phyloP scores from a whole-genome alignment of 257 asterid genomes.

The Jacaranda copaia region DNA sequence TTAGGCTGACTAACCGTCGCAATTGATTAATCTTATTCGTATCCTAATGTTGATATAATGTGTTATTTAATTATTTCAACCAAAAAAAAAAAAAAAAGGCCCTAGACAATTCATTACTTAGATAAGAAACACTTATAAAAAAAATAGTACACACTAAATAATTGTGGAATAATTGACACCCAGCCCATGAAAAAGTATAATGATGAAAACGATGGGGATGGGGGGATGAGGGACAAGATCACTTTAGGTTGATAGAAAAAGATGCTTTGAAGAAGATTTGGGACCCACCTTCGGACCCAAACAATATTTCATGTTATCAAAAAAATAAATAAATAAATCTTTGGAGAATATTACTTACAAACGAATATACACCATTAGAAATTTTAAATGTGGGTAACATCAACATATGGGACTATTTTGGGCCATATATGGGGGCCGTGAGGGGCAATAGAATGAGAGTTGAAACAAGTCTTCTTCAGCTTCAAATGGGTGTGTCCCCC shows the following conservation, averaged over 20 bases:
- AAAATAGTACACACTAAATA: slow-evolving; percentile 14
- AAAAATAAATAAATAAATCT: neutral
- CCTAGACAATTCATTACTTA: slow-evolving; percentile 7
- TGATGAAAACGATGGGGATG: slow-evolving; percentile 26
- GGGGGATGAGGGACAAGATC: slow-evolving; percentile 50
- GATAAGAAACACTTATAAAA: neutral
- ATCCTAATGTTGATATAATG: slow-evolving; percentile 4
- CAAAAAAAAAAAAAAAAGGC: neutral
- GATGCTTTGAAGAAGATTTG: slow-evolving; percentile 43
- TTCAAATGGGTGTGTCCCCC: slow-evolving; percentile 44
- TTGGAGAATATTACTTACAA: neutral
- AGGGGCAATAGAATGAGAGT: slow-evolving; percentile 37
- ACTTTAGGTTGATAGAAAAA: slow-evolving; percentile 52
- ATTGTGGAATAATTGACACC: slow-evolving; percentile 37
- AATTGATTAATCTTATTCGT: neutral
- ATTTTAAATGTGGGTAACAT: slow-evolving; percentile 31
- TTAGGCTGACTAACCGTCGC: neutral
- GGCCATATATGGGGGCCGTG: neutral
- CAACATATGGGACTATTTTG: slow-evolving; percentile 16
- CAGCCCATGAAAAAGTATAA: slow-evolving; percentile 24
- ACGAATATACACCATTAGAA: slow-evolving; percentile 16
- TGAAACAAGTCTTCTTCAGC: slow-evolving; percentile 39
- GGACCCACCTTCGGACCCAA: slow-evolving; percentile 40
- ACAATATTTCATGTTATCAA: slow-evolving; percentile 36
- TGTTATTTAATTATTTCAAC: neutral